Base-by-base conservation (phyloP, 2,329 filamentous ascomycete species). In the Tolypocladium nubicola region DNA sequence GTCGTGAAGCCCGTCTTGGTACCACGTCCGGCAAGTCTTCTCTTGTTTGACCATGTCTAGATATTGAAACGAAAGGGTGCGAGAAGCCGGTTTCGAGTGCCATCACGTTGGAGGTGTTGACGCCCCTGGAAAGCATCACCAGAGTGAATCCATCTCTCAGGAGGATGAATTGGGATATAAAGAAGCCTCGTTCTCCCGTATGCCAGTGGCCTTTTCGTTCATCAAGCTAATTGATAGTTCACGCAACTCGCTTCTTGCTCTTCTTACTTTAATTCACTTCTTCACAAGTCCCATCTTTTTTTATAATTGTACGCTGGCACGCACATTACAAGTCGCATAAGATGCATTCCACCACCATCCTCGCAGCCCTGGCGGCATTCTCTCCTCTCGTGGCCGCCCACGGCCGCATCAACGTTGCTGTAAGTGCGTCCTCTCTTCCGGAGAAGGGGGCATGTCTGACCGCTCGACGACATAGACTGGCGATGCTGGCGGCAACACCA, bases 401-500 rank as follows among this genome's bases (percentile, higher is more conserved):
- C 54, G 67, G 66, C 56, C 67, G 68, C 62, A 60, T 67, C 33
- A 61, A 61, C 1, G 54, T 59, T 23, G 62, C 65, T 0, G 58
- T 58, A 52, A 54, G 58, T 57, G 9, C 14, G 35, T 26, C 9
- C 26, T 10, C 26, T 21, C 39, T 21, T 47, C 19, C 21, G 41
- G 8, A 50, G 6, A 30, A 43, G 7, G 2, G 39, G 6, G 3
- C 16, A 37, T 35, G 47, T 9, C 47, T 50, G 38, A 43, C 40
- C 16, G 19, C 30, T 21, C 19, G 8, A 13, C 19, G 13, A 35
- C 4, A 35, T n/a, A 60, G 56, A 56, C 56, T 49, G 71, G 71
- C 54, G 67, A 73, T 58, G 61, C 63, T 5, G 72, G 71, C 47
- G 73, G 72, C 57, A 75, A 75, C 61, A 67, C 66, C 33, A 75